Evolutionary conservation across 805 yeast genomes (phyloP), one percentile per base, ranked within the genome.

Genomic region (Lachancea dasiensis): DNA sequence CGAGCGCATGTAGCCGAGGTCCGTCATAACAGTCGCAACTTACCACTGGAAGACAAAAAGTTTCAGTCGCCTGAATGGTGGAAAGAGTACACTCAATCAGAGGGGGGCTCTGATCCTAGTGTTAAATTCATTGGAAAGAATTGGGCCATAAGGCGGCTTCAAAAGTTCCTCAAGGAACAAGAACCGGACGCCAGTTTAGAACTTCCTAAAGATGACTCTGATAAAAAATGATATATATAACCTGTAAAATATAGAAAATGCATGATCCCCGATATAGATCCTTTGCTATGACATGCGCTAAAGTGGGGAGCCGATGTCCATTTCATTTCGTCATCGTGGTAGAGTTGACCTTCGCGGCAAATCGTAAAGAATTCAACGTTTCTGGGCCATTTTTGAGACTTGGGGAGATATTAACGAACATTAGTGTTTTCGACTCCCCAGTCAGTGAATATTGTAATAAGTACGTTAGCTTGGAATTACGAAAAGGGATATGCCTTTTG

Each of bases 391-490:
- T 83, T 11, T 61, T 61, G 8, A 56, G 56, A 34, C 72, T 63
- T 3, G 95, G 87, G 1, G 95, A 82, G 1, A 89, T 70, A 50
- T 86, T 89, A 11, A 87, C 96, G 68, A 90, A 82, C 95, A 90
- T 87, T 42, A 90, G 67, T 0, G 96, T 86, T 60, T 90, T 92
- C 2, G 95, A 84, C 39, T 76, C 73, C 0, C 95, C 96, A 5
- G 82, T 78, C 18, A 90, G 67, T 11, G 96, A 86, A 53, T 84
- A 78, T 51, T 87, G 92, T 41, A 90, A 65, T 10, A 89, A 64
- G 54, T 85, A 85, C 0, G 98, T 90, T 53, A 90, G 72, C 56
- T 92, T 92, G 6, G 96, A 86, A 60, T 92, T 97, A 54, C 98
- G 68, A 63, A 86, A 92, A 0, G 98, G 98, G 14, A 92, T 75